Conservation (phyloP, 2,329 filamentous ascomycete genomes). For the Akanthomyces lecanii region DNA sequence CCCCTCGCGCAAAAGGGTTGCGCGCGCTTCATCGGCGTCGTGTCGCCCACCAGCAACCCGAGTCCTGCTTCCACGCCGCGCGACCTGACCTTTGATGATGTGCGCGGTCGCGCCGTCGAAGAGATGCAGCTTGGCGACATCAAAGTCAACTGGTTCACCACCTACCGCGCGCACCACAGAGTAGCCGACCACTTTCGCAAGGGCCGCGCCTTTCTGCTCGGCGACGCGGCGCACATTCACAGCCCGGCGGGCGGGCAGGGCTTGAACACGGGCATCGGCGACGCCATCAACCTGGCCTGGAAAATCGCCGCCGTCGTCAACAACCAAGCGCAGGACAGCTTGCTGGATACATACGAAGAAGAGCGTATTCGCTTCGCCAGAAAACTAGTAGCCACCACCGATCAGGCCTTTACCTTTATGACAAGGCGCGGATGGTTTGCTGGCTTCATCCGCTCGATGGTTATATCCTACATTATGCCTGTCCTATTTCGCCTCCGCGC, state of each 20-base stretch:
- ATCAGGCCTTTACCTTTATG: background rate
- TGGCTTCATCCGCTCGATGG: background rate
- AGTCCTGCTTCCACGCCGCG: background rate
- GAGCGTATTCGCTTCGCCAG: conserved; percentile 20
- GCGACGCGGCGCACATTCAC: conserved; percentile 35
- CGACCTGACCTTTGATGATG: conserved; percentile 5
- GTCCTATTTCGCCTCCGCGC: background rate
- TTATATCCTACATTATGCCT: background rate
- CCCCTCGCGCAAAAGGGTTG: background rate
- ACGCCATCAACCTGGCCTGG: conserved; percentile 33
- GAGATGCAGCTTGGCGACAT: conserved; percentile 8
- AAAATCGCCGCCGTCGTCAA: conserved; percentile 29
- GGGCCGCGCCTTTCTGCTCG: conserved; percentile 33
- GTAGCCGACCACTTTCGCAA: conserved; percentile 16
- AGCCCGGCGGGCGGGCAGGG: conserved; percentile 34
- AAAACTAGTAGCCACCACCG: conserved; percentile 7
- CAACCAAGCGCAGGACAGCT: conserved; percentile 14
- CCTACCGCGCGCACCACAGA: conserved; percentile 10
- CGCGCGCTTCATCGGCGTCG: conserved; percentile 13
- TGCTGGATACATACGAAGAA: conserved; percentile 25
- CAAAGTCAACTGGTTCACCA: conserved; percentile 12
- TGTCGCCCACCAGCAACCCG: background rate
- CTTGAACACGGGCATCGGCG: conserved; percentile 35
- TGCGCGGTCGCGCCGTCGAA: conserved; percentile 7
- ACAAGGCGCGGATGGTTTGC: background rate